Evolutionary conservation across 2,329 filamentous ascomycete genomes (phyloP), one percentile per base, ranked within the genome.

Genomic region (Hymenoscyphus fructigenus): DNA sequence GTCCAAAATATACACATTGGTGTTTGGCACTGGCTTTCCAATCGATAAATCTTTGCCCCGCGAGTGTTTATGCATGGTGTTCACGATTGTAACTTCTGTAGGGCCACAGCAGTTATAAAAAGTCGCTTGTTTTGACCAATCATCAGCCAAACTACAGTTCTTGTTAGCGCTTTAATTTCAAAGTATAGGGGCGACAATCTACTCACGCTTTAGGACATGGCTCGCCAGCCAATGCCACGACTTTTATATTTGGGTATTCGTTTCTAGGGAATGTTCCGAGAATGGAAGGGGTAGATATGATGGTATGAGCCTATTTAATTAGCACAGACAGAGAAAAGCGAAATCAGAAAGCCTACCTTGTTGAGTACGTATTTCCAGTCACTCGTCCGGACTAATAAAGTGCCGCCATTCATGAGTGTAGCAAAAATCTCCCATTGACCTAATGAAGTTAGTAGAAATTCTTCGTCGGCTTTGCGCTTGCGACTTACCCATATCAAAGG

Each of bases 361-460:
- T 72, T 69, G 4, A 86, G 74, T 7, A 80, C 79, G 3, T 77
- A 74, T 47, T 79, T 74, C 84, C 83, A 86, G 57, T 78, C 74
- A 2, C 81, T 79, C 1, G 81, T 83, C 56, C 85, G 78, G 53
- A 86, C 76, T 57, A 84, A 76, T 56, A 87, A 75, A 3, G 83
- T 86, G 5, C 84, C 84, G 23, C 84, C 84, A 58, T 86, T 87
- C 75, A 84, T 84, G 28, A 87, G 74, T 60, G 80, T 82, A 0
- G 79, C 80, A 9, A 87, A 79, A n/a, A 87, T 83, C 67, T 87
- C 85, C 85, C 85, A 87, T 14, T 84, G 84, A 26, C 83, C 85
- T 85, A 57, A n/a, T 10, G 20, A 28, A 38, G 34, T 59, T 23
- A 59, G 34, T 29, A 23, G 15, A 34, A 5, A 12, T 12, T 5